A percentile compares a stretch with the other conserved stretches of the same genome.
Conservation (phyloP, 352 stramenopile species). For the Phytopythium chamaehyphon region DNA sequence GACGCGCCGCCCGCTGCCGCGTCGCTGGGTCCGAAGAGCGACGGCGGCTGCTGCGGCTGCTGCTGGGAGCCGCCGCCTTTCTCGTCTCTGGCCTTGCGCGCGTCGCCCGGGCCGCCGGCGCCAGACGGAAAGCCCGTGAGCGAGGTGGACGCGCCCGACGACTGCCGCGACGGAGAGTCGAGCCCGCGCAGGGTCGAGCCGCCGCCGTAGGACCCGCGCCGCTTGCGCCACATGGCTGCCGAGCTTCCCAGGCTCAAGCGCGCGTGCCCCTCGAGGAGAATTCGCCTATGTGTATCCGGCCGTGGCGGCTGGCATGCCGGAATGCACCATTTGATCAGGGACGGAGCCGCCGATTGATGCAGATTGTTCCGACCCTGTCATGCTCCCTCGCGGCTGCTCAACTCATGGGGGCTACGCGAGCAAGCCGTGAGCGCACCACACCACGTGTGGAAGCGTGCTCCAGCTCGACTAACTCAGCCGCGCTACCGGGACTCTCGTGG, state of each 20-base stretch:
- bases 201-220: slow-evolving; percentile 40
- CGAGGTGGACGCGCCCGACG: slow-evolving; percentile 28
- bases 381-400: no score
- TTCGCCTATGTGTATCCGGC: no score
- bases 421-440: slow-evolving; percentile 83
- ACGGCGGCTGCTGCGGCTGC: slow-evolving; percentile 3
- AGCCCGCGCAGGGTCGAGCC: slow-evolving; percentile 16
- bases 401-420: slow-evolving; percentile 84
- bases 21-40: slow-evolving; percentile 52
- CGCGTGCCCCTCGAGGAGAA: not conserved
- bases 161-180: slow-evolving; percentile 22
- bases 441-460: slow-evolving; percentile 66
- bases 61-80: slow-evolving; percentile 5
- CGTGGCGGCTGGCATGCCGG: not conserved
- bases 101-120: slow-evolving; percentile 4
- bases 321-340: no score
- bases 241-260: not conserved
- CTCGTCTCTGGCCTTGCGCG: slow-evolving; percentile 1
- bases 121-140: slow-evolving; percentile 31
- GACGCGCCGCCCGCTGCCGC: slow-evolving; percentile 45
- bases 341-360: no score
- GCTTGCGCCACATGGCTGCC: slow-evolving; percentile 47
- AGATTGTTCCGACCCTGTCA: no score
- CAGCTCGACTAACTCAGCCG: slow-evolving; percentile 1
- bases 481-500: not conserved